Percentiles rank a stretch among this genome's conserved stretches.
These are phyloP conservation scores for Exserohilum turcica DNA, from an alignment of 2,329 filamentous ascomycete species.

Conservation along the genomic window DNA sequence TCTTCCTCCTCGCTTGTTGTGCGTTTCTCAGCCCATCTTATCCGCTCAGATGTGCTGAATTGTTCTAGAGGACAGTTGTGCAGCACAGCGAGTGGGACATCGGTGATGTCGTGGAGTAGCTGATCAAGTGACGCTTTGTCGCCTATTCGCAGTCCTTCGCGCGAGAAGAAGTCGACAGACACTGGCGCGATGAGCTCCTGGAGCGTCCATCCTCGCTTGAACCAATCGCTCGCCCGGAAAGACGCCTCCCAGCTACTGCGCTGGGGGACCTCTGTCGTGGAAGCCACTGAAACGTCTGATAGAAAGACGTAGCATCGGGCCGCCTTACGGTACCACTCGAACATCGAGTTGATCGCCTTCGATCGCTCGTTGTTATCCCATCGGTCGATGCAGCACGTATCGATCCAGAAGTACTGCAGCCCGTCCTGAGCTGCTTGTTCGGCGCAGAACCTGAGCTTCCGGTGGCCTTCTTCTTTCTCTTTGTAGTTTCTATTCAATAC, in stretches of 20 bases:
- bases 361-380: background rate
- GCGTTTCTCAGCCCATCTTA: slow-evolving; percentile 9
- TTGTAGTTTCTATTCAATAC: slow-evolving; percentile 3
- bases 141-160: slow-evolving; percentile 14
- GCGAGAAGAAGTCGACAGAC: slow-evolving; percentile 22
- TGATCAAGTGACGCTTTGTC: slow-evolving; percentile 20
- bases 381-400: background rate
- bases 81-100: slow-evolving; percentile 1
- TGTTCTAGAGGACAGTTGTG: background rate
- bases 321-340: slow-evolving; percentile 23
- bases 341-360: background rate
- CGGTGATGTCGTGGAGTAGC: slow-evolving; percentile 18
- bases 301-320: slow-evolving; percentile 27
- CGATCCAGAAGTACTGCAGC: background rate
- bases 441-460: background rate
- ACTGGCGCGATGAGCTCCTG: slow-evolving; percentile 15
- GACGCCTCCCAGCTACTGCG: background rate
- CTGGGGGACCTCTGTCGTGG: background rate
- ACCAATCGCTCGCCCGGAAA: background rate
- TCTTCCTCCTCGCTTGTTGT: slow-evolving; percentile 33
- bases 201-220: background rate
- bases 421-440: background rate
- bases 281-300: background rate
- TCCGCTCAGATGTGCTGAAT: background rate
- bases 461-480: background rate